Evolutionary conservation across 768 basidiomycete species (phyloP), one percentile per base, ranked within the genome.

Genomic region (Leccinum broughii): DNA sequence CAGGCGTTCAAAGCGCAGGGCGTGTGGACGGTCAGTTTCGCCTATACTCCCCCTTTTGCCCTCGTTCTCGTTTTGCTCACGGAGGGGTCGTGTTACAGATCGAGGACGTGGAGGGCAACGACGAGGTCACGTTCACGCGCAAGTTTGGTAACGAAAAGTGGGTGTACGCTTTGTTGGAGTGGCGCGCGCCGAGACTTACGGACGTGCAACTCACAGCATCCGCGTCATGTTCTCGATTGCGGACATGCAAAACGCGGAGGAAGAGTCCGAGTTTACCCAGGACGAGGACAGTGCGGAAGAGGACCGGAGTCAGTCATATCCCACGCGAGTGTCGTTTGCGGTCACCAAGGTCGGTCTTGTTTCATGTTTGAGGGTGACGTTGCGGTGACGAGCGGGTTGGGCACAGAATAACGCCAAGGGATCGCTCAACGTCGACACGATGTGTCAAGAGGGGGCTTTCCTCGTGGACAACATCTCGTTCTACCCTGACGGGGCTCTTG

Each of bases 111-210:
- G 64, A 77, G 6, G 90, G 89, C 39, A 82, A 85, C 57, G 95
- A 96, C 73, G 95, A 97, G 75, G 85, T 98, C 41, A 76, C 82
- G 26, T 76, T 98, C 48, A 78, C 78, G n/a, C 86, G 95, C 65
- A 87, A 85, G 66, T 96, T 93, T 74, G 95, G 93, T 62, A 93
- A 92, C 66, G 96, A 98, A 77, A 83, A 76, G 94, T 96, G 66
- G 58, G 89, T 83, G 0, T n/a, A 8, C 5, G 17, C 2, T 9
- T 6, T 39, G n/a, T 4, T 11, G 4, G 22, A 26, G 15, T 28
- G 15, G 30, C 39, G 14, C 2, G 22, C 9, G 15, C n/a, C 20
- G 50, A 39, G 6, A 28, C 34, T 62, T 14, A 52, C 20, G 41
- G 9, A 54, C 22, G 15, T n/a, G 22, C 17, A 51, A 48, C 46